A percentile compares a stretch with the other conserved stretches of the same genome.
phyloP scores from a whole-genome alignment of 192 early-diverging fungal genomes.

The Chytriomyces sp. region DNA sequence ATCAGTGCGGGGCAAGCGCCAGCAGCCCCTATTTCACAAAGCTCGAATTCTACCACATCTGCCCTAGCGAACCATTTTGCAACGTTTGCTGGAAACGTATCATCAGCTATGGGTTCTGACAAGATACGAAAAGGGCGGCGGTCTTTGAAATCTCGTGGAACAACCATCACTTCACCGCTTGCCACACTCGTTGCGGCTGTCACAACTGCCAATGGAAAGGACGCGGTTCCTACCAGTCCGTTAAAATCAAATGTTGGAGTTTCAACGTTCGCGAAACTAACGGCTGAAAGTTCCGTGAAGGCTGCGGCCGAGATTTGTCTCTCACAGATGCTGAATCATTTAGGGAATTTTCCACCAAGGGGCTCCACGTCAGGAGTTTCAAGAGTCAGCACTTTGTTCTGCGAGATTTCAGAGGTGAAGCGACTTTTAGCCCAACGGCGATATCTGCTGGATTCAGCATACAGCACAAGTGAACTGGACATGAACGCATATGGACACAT shows the following conservation, averaged over 20 bases:
- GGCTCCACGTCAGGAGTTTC: slow-evolving; percentile 66
- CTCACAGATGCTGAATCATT: slow-evolving; percentile 70
- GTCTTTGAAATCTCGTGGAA: background rate
- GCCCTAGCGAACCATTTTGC: slow-evolving; percentile 31
- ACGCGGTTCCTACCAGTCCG: slow-evolving; percentile 31
- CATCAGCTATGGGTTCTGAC: background rate
- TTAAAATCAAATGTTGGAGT: slow-evolving; percentile 42
- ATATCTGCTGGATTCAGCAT: background rate
- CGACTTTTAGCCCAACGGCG: slow-evolving; percentile 32
- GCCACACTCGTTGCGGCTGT: background rate
- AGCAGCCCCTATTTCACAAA: background rate
- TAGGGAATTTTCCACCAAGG: slow-evolving; percentile 74
- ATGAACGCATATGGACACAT: background rate
- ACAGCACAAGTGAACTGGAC: background rate
- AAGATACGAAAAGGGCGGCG: background rate
- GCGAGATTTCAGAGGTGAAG: slow-evolving; percentile 56
- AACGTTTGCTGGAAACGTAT: slow-evolving; percentile 22
- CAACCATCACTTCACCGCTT: background rate
- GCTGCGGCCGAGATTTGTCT: slow-evolving; percentile 76
- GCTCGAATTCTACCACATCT: background rate
- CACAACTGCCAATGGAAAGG: slow-evolving; percentile 34
- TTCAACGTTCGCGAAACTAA: slow-evolving; percentile 58
- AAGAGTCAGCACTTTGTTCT: slow-evolving; percentile 65
- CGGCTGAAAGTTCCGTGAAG: slow-evolving; percentile 65
- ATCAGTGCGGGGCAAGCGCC: background rate